A percentile compares a stretch with the other conserved stretches of the same genome.
Conservation (phyloP, 495 filamentous ascomycete genomes). For the Patellaria atrata region DNA sequence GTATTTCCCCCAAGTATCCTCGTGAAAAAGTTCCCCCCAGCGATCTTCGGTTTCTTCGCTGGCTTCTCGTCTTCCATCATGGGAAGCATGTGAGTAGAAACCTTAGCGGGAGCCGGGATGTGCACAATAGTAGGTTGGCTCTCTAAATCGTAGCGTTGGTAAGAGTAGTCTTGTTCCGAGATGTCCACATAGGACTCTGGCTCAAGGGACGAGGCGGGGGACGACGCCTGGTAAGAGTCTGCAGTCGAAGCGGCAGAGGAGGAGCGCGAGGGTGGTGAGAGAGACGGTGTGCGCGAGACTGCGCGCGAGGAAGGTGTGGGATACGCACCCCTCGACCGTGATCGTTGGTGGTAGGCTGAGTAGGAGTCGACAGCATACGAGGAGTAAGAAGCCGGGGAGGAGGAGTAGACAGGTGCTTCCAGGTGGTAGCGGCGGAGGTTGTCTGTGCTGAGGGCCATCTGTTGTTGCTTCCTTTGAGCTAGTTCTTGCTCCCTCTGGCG, state of each 20-base stretch:
- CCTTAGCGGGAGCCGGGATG: conserved; percentile 19
- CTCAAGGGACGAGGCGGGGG: conserved; percentile 14
- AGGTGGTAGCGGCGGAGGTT: conserved; percentile 22
- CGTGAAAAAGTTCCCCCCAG: conserved; percentile 25
- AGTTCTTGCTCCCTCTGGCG: conserved; percentile 33
- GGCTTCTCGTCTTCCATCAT: conserved; percentile 21
- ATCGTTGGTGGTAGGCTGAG: conserved; percentile 4
- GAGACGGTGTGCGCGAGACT: conserved; percentile 27
- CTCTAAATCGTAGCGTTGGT: conserved; percentile 28
- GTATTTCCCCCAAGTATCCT: conserved; percentile 22
- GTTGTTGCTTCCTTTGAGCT: conserved; percentile 20
- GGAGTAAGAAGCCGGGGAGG: conserved; percentile 9
- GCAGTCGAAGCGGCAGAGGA: conserved; percentile 22
- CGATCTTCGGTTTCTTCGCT: conserved; percentile 26
- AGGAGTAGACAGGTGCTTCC: conserved; percentile 10
- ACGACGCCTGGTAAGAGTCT: conserved; percentile 11
- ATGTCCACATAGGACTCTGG: conserved; percentile 7
- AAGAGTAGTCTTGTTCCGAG: conserved; percentile 20
- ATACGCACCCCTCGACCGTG: conserved; percentile 15
- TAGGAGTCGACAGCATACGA: conserved; percentile 14
- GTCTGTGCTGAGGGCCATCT: conserved; percentile 16
- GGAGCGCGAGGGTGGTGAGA: conserved; percentile 30
- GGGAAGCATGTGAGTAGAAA: conserved; percentile 12
- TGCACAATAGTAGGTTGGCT: conserved; percentile 25
- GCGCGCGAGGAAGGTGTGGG: conserved; percentile 17